Evolutionary conservation across 2,329 filamentous ascomycete species (phyloP).

Genomic region (Venturia nashicola): DNA sequence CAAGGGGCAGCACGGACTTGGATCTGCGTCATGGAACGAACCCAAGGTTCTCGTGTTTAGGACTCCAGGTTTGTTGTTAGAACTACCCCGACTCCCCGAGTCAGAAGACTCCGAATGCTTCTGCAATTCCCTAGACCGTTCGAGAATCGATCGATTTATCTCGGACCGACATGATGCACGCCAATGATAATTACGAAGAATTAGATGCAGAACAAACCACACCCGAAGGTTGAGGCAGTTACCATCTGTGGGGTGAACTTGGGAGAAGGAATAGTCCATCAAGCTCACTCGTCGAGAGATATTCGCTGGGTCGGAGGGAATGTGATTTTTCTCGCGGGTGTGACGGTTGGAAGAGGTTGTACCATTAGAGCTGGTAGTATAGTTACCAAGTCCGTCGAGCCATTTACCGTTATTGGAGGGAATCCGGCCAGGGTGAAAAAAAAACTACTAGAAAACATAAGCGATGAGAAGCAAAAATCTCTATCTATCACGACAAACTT

Average conservation of each 20-base stretch:
- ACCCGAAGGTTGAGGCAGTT: background rate
- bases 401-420: conserved; percentile 50
- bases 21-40: background rate
- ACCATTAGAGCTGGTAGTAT: conserved; percentile 72
- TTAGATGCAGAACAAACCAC: background rate
- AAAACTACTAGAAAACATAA: background rate
- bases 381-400: conserved; percentile 64
- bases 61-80: background rate
- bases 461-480: background rate
- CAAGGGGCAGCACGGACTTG: background rate
- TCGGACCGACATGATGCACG: background rate
- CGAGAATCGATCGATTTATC: background rate
- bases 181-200: background rate
- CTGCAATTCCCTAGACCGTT: too few relatives aligned
- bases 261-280: background rate
- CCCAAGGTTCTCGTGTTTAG: background rate
- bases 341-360: conserved; percentile 62
- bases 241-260: background rate
- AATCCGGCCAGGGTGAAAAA: conserved; percentile 42
- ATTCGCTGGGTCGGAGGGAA: conserved; percentile 42
- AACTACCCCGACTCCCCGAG: too few relatives aligned
- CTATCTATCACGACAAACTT: background rate
- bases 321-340: conserved; percentile 53
- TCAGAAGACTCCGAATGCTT: background rate
- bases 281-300: background rate